phyloP scores from a whole-genome alignment of 2,329 filamentous ascomycete species.

The Cordyceps cateniannulata region DNA sequence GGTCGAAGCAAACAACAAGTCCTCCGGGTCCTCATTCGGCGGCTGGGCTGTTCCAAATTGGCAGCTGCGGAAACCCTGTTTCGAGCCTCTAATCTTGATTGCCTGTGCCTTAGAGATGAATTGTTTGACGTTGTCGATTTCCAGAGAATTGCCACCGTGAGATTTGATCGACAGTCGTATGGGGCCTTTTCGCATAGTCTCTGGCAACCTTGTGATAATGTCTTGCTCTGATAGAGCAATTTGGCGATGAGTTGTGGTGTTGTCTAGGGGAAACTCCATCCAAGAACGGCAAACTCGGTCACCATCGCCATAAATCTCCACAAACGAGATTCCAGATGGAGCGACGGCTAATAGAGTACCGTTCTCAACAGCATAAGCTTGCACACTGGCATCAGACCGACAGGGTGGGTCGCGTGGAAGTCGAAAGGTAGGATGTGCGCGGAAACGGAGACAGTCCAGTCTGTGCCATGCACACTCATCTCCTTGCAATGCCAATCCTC shows the following conservation, averaged over 20 bases:
- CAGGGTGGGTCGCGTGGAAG: slow-evolving; percentile 66
- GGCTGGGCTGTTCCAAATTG: slow-evolving; percentile 67
- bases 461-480: slow-evolving; percentile 93
- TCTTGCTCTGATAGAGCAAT: slow-evolving; percentile 69
- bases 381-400: slow-evolving; percentile 66
- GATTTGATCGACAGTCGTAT: slow-evolving; percentile 72
- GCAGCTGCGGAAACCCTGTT: slow-evolving; percentile 68
- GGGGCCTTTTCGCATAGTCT: slow-evolving; percentile 63
- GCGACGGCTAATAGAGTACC: slow-evolving; percentile 72
- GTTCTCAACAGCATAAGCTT: slow-evolving; percentile 79
- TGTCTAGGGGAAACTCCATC: slow-evolving; percentile 69
- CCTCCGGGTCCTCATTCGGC: slow-evolving; percentile 61
- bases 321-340: slow-evolving; percentile 72
- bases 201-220: slow-evolving; percentile 63
- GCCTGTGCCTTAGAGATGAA: slow-evolving; percentile 66
- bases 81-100: slow-evolving; percentile 64
- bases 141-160: slow-evolving; percentile 64
- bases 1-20: slow-evolving; percentile 69
- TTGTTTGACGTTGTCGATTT: slow-evolving; percentile 68
- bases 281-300: slow-evolving; percentile 74
- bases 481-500: slow-evolving; percentile 63
- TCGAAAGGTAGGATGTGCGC: slow-evolving; percentile 83
- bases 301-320: slow-evolving; percentile 76
- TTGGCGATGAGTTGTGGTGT: slow-evolving; percentile 60
- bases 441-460: slow-evolving; percentile 81